A percentile compares a stretch with the other conserved stretches of the same genome.
Conservation (phyloP, 2,329 filamentous ascomycete genomes). For the Aspergillus novoparasiticus region DNA sequence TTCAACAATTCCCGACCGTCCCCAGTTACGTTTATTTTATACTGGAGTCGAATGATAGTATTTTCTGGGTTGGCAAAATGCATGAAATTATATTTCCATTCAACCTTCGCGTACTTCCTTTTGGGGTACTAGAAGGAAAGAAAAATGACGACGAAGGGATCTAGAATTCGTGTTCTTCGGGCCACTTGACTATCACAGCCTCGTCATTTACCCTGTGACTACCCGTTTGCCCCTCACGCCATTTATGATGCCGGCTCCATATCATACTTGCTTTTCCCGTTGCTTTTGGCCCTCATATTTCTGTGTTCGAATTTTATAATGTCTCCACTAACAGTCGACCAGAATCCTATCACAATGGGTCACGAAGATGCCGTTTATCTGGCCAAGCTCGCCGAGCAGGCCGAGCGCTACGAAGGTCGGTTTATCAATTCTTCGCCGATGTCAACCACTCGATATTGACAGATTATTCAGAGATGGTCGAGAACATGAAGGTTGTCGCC, state of each 20-base stretch:
- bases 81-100: not conserved
- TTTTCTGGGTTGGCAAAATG: not conserved
- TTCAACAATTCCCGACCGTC: slow-evolving; percentile 17
- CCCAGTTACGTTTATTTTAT: not conserved
- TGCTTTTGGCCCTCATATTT: not conserved
- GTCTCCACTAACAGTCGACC: slow-evolving; percentile 20
- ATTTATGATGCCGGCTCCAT: slow-evolving; percentile 9
- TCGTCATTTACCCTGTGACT: slow-evolving; percentile 24
- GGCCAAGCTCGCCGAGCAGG: slow-evolving; percentile 99
- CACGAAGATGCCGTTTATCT: slow-evolving; percentile 99
- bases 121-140: not conserved
- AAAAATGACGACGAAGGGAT: slow-evolving; percentile 9
- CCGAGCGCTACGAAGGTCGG: slow-evolving; percentile 99
- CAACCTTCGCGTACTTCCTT: not conserved
- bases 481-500: slow-evolving; percentile 99
- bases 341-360: slow-evolving; percentile 74
- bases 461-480: slow-evolving; percentile 81
- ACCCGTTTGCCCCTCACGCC: slow-evolving; percentile 21
- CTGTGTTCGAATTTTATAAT: not conserved
- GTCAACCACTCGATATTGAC: slow-evolving; percentile 19
- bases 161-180: slow-evolving; percentile 18
- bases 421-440: slow-evolving; percentile 12
- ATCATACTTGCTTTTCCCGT: not conserved
- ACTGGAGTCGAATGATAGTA: not conserved
- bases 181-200: slow-evolving; percentile 24